Conservation (phyloP, 139 green algal genomes). For the Pseudopediastrum boryanum region DNA sequence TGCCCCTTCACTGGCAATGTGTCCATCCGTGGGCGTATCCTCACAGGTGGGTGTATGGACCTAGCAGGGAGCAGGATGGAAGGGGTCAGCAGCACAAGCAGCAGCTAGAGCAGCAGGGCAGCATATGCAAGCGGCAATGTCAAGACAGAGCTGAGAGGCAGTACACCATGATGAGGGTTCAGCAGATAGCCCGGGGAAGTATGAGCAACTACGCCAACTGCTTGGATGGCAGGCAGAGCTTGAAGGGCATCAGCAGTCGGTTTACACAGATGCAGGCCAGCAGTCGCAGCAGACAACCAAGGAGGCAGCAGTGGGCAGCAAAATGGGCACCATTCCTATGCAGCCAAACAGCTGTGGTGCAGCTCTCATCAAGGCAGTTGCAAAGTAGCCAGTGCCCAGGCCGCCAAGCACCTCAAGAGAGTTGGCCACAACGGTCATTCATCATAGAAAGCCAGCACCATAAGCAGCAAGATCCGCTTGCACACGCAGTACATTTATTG, state of each 20-base stretch:
- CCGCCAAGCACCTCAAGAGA: too few species aligned
- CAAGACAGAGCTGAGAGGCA: background rate
- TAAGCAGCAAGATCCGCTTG: too few species aligned
- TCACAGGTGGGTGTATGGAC: slow-evolving; percentile 70
- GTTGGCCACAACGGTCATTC: too few species aligned
- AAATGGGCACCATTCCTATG: too few species aligned
- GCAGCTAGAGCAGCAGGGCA: background rate
- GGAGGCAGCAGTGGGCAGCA: too few species aligned
- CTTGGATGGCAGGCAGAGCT: too few species aligned
- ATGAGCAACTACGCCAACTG: background rate
- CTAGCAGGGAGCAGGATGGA: background rate
- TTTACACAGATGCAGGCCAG: background rate
- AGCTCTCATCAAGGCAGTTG: too few species aligned
- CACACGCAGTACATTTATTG: too few species aligned
- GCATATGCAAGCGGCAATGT: background rate
- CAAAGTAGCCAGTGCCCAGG: too few species aligned
- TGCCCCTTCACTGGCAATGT: slow-evolving; percentile 99
- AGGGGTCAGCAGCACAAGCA: slow-evolving; percentile 4
- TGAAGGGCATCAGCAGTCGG: background rate
- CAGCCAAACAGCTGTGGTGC: too few species aligned
- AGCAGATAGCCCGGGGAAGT: background rate
- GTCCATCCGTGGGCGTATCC: slow-evolving; percentile 96
- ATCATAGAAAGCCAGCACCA: too few species aligned
- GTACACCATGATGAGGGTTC: background rate
- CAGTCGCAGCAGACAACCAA: background rate